Conservation (phyloP, 257 asterid species). For the Solanum gracilifrons region DNA sequence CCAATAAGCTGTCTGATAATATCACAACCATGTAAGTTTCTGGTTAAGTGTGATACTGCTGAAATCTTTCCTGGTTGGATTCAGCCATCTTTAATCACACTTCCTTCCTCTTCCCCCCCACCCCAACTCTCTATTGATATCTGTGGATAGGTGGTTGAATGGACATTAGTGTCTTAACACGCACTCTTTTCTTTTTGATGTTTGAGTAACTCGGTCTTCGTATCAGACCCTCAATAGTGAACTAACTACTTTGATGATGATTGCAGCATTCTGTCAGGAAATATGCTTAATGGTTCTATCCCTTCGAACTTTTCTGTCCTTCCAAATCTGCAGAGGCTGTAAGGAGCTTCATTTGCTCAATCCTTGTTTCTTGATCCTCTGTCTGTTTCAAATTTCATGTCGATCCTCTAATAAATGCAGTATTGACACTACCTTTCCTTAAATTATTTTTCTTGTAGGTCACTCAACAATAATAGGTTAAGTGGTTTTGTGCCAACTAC, state of each 20-base stretch:
- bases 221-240: not conserved
- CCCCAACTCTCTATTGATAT: not conserved
- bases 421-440: not conserved
- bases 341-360: constrained; percentile 1
- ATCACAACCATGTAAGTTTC: constrained; percentile 37
- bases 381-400: not conserved
- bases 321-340: constrained; percentile 38
- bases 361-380: not conserved
- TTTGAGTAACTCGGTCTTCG: not conserved
- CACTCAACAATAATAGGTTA: constrained; percentile 26
- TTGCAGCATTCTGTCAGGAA: constrained; percentile 36
- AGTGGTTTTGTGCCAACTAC: constrained; percentile 44
- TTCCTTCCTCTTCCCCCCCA: too few relatives aligned
- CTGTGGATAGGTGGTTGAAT: not conserved
- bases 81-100: not conserved
- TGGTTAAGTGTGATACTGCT: not conserved
- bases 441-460: constrained; percentile 10
- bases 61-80: not conserved
- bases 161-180: not conserved
- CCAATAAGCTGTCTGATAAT: constrained; percentile 25
- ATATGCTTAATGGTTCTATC: constrained; percentile 42
- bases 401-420: not conserved
- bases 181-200: not conserved
- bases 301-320: constrained; percentile 40
- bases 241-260: not conserved